Evolutionary conservation across 2,329 filamentous ascomycete species (phyloP).

Genomic region (Aspergillus vadensis): DNA sequence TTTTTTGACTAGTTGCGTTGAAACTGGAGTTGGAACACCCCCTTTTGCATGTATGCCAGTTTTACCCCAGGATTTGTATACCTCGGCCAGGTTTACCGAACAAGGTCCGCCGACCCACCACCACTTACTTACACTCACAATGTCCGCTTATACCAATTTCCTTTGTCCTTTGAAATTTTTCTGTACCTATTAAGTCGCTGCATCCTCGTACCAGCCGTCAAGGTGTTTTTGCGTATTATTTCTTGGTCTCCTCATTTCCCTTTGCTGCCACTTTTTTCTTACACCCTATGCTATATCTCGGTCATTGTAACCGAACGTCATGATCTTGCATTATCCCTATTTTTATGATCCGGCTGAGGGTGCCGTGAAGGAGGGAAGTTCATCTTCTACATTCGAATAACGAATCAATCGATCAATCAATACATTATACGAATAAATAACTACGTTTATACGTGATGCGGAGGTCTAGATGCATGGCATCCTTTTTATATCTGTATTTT

Average conservation of each 20-base stretch:
- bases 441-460: too few species aligned
- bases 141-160: slow-evolving; percentile 9
- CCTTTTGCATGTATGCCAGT: slow-evolving; percentile 27
- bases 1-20: slow-evolving; percentile 30
- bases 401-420: background rate
- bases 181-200: slow-evolving; percentile 4
- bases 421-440: background rate
- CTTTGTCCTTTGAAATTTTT: slow-evolving; percentile 7
- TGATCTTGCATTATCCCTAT: background rate
- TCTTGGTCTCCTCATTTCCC: background rate
- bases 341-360: background rate
- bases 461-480: too few species aligned
- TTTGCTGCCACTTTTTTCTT: background rate
- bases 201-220: background rate
- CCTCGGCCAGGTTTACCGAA: background rate
- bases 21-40: slow-evolving; percentile 25
- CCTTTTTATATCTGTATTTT: too few species aligned
- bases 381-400: background rate
- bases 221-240: background rate
- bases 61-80: slow-evolving; percentile 14
- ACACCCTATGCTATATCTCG: background rate
- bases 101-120: background rate
- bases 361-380: background rate
- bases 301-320: background rate
- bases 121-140: background rate